Percentiles rank a stretch among this genome's conserved stretches.
phyloP scores from a whole-genome alignment of 2,329 filamentous ascomycete genomes.

The Colletotrichum melonis region DNA sequence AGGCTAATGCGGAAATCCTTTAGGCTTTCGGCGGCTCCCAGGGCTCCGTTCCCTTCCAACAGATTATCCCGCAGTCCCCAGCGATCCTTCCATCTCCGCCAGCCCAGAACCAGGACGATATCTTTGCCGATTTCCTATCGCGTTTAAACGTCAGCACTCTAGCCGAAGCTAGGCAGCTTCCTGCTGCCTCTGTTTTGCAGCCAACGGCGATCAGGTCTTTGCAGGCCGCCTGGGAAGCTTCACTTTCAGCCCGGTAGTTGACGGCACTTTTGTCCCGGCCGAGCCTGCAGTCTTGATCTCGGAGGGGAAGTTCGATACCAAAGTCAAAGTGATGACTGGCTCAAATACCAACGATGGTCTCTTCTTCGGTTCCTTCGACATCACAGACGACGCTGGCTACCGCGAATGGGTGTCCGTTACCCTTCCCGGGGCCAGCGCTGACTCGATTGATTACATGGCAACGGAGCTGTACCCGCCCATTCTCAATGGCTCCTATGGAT shows the following conservation, averaged over 20 bases:
- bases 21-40: no score
- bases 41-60: not conserved
- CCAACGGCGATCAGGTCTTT: not conserved
- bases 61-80: not conserved
- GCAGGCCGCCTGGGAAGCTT: constrained; percentile 3
- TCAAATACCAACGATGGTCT: constrained; percentile 63
- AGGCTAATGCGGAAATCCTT: not conserved
- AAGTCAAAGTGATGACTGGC: constrained; percentile 33
- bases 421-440: no score
- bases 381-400: constrained; percentile 47
- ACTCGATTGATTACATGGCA: no score
- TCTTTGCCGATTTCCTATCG: no score
- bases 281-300: constrained; percentile 21
- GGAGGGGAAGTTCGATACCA: constrained; percentile 7
- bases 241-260: not conserved
- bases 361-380: constrained; percentile 55
- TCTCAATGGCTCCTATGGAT: no score
- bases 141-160: not conserved
- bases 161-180: not conserved
- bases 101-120: no score
- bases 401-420: no score
- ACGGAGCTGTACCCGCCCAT: no score
- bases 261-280: constrained; percentile 27
- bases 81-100: not conserved
- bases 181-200: not conserved